Base-by-base conservation (phyloP, 2,329 filamentous ascomycete genomes). In the Trichoderma koningiopsis region DNA sequence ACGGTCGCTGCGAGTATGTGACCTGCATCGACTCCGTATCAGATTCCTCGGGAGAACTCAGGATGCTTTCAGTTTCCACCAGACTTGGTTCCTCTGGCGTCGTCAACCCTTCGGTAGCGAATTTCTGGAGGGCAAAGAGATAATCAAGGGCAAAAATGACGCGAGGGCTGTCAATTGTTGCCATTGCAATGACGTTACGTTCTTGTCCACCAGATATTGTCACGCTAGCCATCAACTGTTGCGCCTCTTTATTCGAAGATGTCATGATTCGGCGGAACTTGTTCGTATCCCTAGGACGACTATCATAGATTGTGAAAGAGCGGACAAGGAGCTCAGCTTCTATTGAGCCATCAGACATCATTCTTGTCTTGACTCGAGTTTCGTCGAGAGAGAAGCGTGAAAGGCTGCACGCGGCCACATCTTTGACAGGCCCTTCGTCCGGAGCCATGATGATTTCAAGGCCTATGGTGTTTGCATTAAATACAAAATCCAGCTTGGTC, bases 211-310 rank as follows among this genome's bases (percentile, higher is more conserved):
- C 92, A 0, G 94, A 94, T 80, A 99, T 96, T 0, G 94, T 96
- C 4, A 99, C 83, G 77, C 92, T 97, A 22, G 96, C 96, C 96
- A 99, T 99, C 76, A 99, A 94, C 75, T 99, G 96, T 78, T 98
- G 94, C 57, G 96, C 94, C 68, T 94, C 91, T 74, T 94, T 95
- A 79, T 97, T 98, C 76, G 94, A 94, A 68, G 97, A 90, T 1
- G 94, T 94, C 96, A 99, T 98, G 81, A 99, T 97, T 79, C 95
- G 96, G 62, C 94, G 89, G 85, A 96, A 99, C 77, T 97, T 97
- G 83, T 97, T 99, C 5, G 91, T 92, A 74, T 97, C 94, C 66
- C 89, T 88, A 5, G 89, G 90, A n/a, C 96, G 90, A 72, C 92
- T 97, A 78, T 99, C 96, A 68, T 92, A 88, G 72, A 98, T 97